A percentile compares a stretch with the other conserved stretches of the same genome.
These are phyloP conservation scores for Ampelomyces quisqualis DNA, from an alignment of 2,329 filamentous ascomycete species.

Conservation along the genomic window DNA sequence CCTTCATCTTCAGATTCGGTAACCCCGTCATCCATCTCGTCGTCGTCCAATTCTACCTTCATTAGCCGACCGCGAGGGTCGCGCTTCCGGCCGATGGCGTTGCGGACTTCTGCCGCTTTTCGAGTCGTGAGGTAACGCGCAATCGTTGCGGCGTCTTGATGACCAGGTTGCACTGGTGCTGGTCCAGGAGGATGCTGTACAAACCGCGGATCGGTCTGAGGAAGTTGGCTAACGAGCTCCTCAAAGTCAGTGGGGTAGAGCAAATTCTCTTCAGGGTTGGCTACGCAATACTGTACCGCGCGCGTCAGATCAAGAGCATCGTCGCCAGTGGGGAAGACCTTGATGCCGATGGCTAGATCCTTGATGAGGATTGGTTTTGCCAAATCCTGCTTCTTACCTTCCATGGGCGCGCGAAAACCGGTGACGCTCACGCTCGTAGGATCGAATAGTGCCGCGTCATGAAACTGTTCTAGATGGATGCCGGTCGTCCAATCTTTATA, in stretches of 20 bases:
- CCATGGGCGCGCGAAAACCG: constrained; percentile 13
- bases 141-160: constrained; percentile 15
- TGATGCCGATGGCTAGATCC: constrained; percentile 16
- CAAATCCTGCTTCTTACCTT: neutral
- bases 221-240: constrained; percentile 8
- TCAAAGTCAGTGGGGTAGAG: constrained; percentile 21
- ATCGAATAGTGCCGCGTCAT: constrained; percentile 12
- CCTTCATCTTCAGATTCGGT: neutral
- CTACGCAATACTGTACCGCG: constrained; percentile 16
- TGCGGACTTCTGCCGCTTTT: neutral
- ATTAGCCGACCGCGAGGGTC: constrained; percentile 4
- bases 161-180: constrained; percentile 1
- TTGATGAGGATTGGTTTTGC: constrained; percentile 15
- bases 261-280: constrained; percentile 19
- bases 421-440: constrained; percentile 17
- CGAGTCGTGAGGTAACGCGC: constrained; percentile 6
- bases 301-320: constrained; percentile 30
- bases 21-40: neutral
- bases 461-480: constrained; percentile 9
- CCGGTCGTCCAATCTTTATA: constrained; percentile 20
- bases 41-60: neutral
- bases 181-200: constrained; percentile 13
- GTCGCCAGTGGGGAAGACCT: constrained; percentile 11
- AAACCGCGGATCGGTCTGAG: no score
- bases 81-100: neutral